These are phyloP conservation scores for Candida alai DNA, from an alignment of 805 yeast species.

Conservation along the genomic window DNA sequence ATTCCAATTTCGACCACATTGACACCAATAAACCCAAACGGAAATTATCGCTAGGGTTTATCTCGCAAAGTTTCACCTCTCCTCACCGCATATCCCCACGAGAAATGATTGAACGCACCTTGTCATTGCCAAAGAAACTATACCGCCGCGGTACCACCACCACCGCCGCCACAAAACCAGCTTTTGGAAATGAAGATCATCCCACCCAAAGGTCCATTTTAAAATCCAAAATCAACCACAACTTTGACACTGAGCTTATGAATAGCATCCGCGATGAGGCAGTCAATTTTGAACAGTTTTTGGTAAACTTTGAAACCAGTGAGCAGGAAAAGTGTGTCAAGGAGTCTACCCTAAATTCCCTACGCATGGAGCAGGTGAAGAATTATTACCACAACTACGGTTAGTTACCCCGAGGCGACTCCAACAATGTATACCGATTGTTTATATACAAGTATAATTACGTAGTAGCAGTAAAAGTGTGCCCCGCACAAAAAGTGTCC, in stretches of 20 bases:
- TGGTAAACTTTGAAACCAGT: constrained; percentile 14
- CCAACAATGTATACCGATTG: too few relatives aligned
- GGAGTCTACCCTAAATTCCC: constrained; percentile 8
- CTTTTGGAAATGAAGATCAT: not conserved
- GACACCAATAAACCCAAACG: not conserved
- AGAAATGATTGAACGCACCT: constrained; percentile 3
- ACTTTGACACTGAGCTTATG: constrained; percentile 19
- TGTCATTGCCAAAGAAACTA: constrained; percentile 1
- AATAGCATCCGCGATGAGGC: constrained; percentile 14
- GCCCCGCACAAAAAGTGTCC: too few relatives aligned
- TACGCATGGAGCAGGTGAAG: constrained; percentile 14
- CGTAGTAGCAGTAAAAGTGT: not conserved
- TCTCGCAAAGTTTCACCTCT: constrained; percentile 2
- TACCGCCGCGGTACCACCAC: not conserved
- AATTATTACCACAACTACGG: constrained; percentile 14
- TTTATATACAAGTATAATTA: not conserved
- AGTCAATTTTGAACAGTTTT: constrained; percentile 17
- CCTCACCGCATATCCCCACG: constrained; percentile 1
- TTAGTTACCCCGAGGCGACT: too few relatives aligned
- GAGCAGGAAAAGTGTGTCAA: constrained; percentile 14
- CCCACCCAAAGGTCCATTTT: constrained; percentile 19
- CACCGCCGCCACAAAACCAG: not conserved
- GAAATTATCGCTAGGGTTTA: constrained; percentile 1
- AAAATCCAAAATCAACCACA: constrained; percentile 21
- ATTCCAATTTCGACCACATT: not conserved